These are phyloP conservation scores for Leishmania amazonensis DNA, from an alignment of 208 protist genomes.

Conservation along the genomic window DNA sequence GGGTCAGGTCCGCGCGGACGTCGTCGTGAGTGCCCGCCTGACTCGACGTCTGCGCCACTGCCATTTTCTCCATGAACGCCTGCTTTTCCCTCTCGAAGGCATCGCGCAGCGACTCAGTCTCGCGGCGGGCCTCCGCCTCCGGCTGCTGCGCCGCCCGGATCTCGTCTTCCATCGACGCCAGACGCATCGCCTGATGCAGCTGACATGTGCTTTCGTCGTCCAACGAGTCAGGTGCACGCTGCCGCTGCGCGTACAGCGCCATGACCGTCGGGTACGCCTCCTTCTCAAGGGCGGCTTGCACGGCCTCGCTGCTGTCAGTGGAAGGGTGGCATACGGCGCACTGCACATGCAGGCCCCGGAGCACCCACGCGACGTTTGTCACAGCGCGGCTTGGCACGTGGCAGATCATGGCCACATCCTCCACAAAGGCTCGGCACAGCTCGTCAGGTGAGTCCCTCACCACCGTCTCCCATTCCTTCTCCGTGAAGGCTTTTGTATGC, in stretches of 20 bases:
- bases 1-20: constrained; percentile 1
- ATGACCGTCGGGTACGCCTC: constrained; percentile 10
- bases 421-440: constrained; percentile 21
- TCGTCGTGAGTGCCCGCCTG: background rate
- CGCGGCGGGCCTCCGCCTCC: constrained; percentile 3
- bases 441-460: constrained; percentile 32
- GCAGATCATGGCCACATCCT: constrained; percentile 4
- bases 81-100: background rate
- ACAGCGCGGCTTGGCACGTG: constrained; percentile 36
- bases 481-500: constrained; percentile 14
- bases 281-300: constrained; percentile 26
- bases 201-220: constrained; percentile 5
- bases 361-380: constrained; percentile 21
- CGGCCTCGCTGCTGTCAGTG: background rate
- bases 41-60: constrained; percentile 15
- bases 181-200: constrained; percentile 15
- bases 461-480: constrained; percentile 20
- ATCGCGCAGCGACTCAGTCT: constrained; percentile 1
- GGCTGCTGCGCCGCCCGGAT: constrained; percentile 14
- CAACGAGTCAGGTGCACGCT: constrained; percentile 3
- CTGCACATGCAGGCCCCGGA: constrained; percentile 39
- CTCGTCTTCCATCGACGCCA: constrained; percentile 31
- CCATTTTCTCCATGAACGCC: constrained; percentile 7
- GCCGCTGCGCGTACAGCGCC: constrained; percentile 19
- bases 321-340: constrained; percentile 40